Evolutionary conservation across 441 rosid genomes (phyloP), one percentile per base, ranked within the genome.

Genomic region (Capsella rubella): DNA sequence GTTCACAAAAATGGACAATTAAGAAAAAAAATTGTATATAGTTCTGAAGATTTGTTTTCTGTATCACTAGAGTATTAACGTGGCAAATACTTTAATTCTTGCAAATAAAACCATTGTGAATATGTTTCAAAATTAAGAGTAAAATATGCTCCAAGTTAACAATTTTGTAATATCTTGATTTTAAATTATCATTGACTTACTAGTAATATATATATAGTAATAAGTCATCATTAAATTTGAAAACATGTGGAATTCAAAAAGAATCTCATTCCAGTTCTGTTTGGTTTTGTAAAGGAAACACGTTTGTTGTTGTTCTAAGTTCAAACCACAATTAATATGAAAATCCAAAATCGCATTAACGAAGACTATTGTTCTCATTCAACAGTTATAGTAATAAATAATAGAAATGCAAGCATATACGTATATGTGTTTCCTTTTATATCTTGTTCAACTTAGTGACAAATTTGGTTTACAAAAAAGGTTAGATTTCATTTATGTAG

Each of bases 241-340:
- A 10, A 10, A 39, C 4, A 39, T 34, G 8, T 34, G 5, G 11
- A 39, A 39, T 39, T 43, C 16, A 18, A 57, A 18, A 57, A 6
- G 18, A 35, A 35, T 70, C 29, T 50, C 21, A 51, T 28, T 60
- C 15, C n/a, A 60, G 28, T 69, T 50, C 18, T 60, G 39, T 63
- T 59, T 54, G 28, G 15, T 39, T 39, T 39, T 39, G 13, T 39
- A 10, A 39, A 39, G 42, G 42, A 39, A 39, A 39, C 42, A 9
- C 9, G 35, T 32, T 32, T 14, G 16, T 21, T 21, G 25, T n/a
- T 58, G 18, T 60, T 71, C 50, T 13, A 35, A 14, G 8, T 8
- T 65, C n/a, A 28, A 37, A 6, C 16, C 2, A 51, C 12, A 61
- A 16, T 39, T 34, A 47, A 3, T 34, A 50, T 60, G 14, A 5